Percentiles rank a stretch among this genome's conserved stretches.
These are phyloP conservation scores for Protea cynaroides DNA, from an alignment of 164 flowering plant genomes.

Conservation along the genomic window DNA sequence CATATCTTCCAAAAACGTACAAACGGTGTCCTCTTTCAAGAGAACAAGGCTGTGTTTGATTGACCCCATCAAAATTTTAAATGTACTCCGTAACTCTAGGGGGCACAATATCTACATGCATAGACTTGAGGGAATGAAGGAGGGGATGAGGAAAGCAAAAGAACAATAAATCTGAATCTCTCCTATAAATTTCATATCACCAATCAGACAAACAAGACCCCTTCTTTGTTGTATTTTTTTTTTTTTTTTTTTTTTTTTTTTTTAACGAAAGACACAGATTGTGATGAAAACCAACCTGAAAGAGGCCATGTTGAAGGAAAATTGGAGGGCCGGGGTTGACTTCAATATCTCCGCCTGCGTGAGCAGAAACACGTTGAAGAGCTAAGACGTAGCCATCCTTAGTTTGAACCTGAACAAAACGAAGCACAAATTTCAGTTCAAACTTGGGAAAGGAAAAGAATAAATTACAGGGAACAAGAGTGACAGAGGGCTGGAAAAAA, in stretches of 20 bases:
- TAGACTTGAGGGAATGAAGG: too few relatives aligned
- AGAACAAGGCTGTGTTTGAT: neutral
- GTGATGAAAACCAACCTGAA: conserved; percentile 44
- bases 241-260: too few relatives aligned
- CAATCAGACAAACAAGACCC: too few relatives aligned
- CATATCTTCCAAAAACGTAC: too few relatives aligned
- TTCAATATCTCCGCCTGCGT: conserved; percentile 15
- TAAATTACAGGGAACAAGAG: too few relatives aligned
- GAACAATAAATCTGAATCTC: too few relatives aligned
- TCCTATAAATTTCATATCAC: too few relatives aligned
- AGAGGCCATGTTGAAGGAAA: conserved; percentile 79
- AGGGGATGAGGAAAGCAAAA: too few relatives aligned
- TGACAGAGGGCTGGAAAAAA: neutral
- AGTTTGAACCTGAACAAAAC: conserved; percentile 51
- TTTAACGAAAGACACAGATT: conserved; percentile 3
- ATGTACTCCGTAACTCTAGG: neutral
- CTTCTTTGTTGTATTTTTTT: too few relatives aligned
- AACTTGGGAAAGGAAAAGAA: too few relatives aligned
- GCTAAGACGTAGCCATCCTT: conserved; percentile 69
- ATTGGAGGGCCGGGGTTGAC: conserved; percentile 51
- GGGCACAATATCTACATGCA: too few relatives aligned
- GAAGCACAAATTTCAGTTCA: neutral
- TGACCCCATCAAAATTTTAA: neutral
- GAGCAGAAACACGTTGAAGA: conserved; percentile 68
- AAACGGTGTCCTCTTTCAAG: neutral